Percentiles rank a stretch among this genome's conserved stretches.
Evolutionary conservation across 306 rosid genomes (phyloP).

Genomic region (Alnus glutinosa): DNA sequence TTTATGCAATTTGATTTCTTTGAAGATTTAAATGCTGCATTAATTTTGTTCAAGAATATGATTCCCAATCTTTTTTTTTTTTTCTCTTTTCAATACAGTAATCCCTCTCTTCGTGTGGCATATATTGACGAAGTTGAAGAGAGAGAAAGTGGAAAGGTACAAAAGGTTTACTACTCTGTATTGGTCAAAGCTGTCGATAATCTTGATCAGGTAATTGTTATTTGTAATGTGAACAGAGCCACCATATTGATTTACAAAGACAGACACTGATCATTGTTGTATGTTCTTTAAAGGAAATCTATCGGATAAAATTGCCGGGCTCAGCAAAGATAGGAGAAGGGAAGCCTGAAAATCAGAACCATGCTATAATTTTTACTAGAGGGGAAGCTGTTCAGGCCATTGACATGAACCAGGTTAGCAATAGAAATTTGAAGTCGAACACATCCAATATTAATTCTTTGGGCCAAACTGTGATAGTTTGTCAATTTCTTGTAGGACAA

Average conservation of each 20-base stretch:
- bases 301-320: slow-evolving; percentile 87
- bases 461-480: slow-evolving; percentile 34
- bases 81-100: slow-evolving; percentile 40
- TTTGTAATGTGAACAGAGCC: slow-evolving; percentile 22
- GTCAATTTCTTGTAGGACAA: slow-evolving; percentile 64
- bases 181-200: slow-evolving; percentile 85
- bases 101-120: slow-evolving; percentile 97
- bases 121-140: slow-evolving; percentile 98
- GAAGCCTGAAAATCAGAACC: slow-evolving; percentile 98
- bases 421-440: slow-evolving; percentile 24
- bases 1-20: slow-evolving; percentile 28
- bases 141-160: slow-evolving; percentile 74
- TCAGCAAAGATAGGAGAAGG: slow-evolving; percentile 94
- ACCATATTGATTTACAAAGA: slow-evolving; percentile 12
- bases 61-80: slow-evolving; percentile 18
- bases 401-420: slow-evolving; percentile 93
- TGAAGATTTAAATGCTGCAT: slow-evolving; percentile 20
- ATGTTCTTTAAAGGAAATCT: slow-evolving; percentile 72
- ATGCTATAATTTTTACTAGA: slow-evolving; percentile 87
- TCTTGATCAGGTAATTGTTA: slow-evolving; percentile 77
- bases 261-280: slow-evolving; percentile 34
- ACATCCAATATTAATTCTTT: slow-evolving; percentile 23
- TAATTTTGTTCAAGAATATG: slow-evolving; percentile 32
- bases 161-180: slow-evolving; percentile 93
- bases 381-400: slow-evolving; percentile 99